These are phyloP conservation scores for Candida vaughaniae DNA, from an alignment of 805 yeast genomes.

Conservation along the genomic window DNA sequence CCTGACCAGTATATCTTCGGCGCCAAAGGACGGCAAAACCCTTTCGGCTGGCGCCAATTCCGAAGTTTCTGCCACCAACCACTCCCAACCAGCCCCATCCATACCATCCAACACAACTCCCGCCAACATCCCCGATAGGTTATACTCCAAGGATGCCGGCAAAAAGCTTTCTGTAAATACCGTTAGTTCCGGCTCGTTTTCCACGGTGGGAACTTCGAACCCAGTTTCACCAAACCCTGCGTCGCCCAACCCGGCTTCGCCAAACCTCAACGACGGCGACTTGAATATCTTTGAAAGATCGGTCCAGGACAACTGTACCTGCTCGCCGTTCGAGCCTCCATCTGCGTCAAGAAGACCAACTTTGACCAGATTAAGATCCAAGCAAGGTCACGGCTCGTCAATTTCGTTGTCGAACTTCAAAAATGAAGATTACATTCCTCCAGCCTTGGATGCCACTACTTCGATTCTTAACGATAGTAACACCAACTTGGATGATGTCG, in stretches of 20 bases:
- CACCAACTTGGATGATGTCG: conserved; percentile 66
- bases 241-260: background rate
- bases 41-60: background rate
- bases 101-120: background rate
- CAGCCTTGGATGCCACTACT: conserved; percentile 77
- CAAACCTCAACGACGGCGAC: conserved; percentile 3
- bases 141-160: background rate
- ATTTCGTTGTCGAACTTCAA: conserved; percentile 27
- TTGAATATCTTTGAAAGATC: conserved; percentile 39
- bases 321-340: background rate
- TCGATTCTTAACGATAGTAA: conserved; percentile 59
- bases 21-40: background rate
- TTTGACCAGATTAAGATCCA: conserved; percentile 11
- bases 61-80: conserved; percentile 1
- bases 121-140: background rate
- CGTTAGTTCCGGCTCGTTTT: background rate
- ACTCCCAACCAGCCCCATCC: background rate
- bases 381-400: conserved; percentile 10
- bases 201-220: background rate
- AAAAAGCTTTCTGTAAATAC: background rate
- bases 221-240: background rate
- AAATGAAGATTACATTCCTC: conserved; percentile 70
- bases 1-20: background rate
- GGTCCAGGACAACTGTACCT: conserved; percentile 30
- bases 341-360: conserved; percentile 14